These are phyloP conservation scores for Cotoneaster glaucophyllus DNA, from an alignment of 306 rosid species.

Conservation along the genomic window DNA sequence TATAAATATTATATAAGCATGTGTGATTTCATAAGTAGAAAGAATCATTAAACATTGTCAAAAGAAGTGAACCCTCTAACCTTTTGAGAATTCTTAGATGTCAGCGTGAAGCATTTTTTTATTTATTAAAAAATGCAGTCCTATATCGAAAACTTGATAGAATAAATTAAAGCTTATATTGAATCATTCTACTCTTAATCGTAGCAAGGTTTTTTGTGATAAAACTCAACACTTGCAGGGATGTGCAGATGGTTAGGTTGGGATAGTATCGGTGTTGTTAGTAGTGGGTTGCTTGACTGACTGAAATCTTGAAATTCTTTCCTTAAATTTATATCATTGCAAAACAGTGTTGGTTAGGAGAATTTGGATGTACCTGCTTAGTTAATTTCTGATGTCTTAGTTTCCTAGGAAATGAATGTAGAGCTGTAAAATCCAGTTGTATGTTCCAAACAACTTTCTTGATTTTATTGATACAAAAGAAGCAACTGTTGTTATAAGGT, in stretches of 20 bases:
- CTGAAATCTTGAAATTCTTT: too few relatives aligned
- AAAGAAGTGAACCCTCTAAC: constrained; percentile 4
- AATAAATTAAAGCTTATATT: background rate
- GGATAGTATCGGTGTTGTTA: too few relatives aligned
- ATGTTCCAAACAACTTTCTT: background rate
- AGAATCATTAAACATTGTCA: constrained; percentile 11
- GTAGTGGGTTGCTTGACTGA: too few relatives aligned
- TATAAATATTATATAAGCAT: constrained; percentile 15
- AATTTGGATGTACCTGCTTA: constrained; percentile 1
- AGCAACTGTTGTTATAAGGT: background rate
- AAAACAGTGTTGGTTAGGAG: constrained; percentile 4
- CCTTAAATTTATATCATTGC: background rate
- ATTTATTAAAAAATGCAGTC: too few relatives aligned
- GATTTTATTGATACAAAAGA: background rate
- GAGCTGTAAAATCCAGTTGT: background rate
- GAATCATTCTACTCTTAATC: background rate
- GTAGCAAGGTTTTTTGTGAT: too few relatives aligned
- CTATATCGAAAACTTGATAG: too few relatives aligned
- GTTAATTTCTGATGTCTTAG: background rate
- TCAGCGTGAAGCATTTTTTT: background rate
- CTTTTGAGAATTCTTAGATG: background rate
- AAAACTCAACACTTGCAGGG: background rate
- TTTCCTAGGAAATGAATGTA: background rate
- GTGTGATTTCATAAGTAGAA: constrained; percentile 13
- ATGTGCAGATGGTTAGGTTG: background rate